These are phyloP conservation scores for Leishmania lainsoni DNA, from an alignment of 208 protist species.

Conservation along the genomic window DNA sequence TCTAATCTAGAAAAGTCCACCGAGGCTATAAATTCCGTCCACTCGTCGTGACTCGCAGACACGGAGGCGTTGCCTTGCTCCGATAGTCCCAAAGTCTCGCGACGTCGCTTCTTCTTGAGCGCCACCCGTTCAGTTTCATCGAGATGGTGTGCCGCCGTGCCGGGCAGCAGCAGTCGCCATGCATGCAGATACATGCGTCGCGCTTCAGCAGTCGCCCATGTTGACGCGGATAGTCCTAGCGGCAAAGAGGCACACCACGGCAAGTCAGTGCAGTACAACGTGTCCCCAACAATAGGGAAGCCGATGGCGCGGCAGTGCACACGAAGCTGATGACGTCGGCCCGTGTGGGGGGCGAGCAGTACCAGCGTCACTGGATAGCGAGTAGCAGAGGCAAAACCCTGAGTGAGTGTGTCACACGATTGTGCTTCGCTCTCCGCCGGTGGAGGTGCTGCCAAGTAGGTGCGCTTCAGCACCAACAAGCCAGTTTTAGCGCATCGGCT, in stretches of 20 bases:
- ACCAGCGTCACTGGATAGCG: constrained; percentile 57
- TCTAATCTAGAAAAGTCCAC: constrained; percentile 14
- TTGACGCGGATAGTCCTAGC: neutral
- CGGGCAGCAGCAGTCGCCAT: constrained; percentile 64
- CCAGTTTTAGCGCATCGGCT: constrained; percentile 20
- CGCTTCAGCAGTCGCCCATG: constrained; percentile 15
- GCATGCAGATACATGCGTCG: constrained; percentile 82
- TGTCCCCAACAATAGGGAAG: constrained; percentile 86
- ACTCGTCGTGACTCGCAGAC: constrained; percentile 9
- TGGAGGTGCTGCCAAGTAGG: constrained; percentile 2
- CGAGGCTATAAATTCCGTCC: constrained; percentile 50
- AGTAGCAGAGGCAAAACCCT: constrained; percentile 12
- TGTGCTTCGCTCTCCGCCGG: constrained; percentile 14
- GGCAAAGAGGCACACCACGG: constrained; percentile 15
- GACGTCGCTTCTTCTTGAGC: constrained; percentile 61
- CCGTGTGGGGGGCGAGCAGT: constrained; percentile 64
- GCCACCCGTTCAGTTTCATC: constrained; percentile 39
- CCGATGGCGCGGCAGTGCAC: constrained; percentile 84
- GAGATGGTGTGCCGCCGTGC: constrained; percentile 16
- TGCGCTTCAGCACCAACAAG: constrained; percentile 22
- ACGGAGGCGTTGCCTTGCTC: constrained; percentile 16
- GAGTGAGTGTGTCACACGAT: constrained; percentile 27
- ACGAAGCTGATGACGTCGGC: constrained; percentile 88
- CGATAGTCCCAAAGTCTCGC: constrained; percentile 50
- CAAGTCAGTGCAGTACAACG: constrained; percentile 41